Evolutionary conservation across 1,139 yeast genomes (phyloP).

Genomic region (Groenewaldozyma sp.): DNA sequence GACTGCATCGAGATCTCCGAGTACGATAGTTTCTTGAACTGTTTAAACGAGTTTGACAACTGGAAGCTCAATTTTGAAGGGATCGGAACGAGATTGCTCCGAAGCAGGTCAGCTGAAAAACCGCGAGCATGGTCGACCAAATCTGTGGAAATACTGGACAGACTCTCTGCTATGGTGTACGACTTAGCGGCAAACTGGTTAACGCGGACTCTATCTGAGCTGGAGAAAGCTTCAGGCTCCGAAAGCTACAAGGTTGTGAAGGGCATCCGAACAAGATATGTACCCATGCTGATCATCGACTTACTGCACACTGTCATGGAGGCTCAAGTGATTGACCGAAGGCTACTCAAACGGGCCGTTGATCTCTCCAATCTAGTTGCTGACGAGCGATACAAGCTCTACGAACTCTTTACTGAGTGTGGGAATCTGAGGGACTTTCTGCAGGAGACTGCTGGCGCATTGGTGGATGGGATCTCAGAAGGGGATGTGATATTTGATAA

Average conservation of each 20-base stretch:
- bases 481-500: slow-evolving; percentile 16
- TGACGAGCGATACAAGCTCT: slow-evolving; percentile 40
- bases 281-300: slow-evolving; percentile 65
- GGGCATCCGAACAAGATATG: slow-evolving; percentile 50
- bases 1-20: slow-evolving; percentile 45
- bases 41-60: slow-evolving; percentile 19
- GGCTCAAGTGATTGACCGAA: slow-evolving; percentile 26
- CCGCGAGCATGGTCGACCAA: slow-evolving; percentile 9
- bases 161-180: slow-evolving; percentile 12
- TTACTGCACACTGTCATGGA: slow-evolving; percentile 45
- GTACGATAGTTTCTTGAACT: slow-evolving; percentile 40
- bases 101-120: slow-evolving; percentile 4
- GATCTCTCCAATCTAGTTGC: slow-evolving; percentile 48
- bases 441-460: slow-evolving; percentile 46
- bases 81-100: neutral
- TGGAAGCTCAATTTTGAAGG: slow-evolving; percentile 17
- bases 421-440: slow-evolving; percentile 60
- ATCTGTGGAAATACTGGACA: slow-evolving; percentile 13
- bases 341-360: slow-evolving; percentile 44
- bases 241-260: slow-evolving; percentile 14
- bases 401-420: slow-evolving; percentile 47
- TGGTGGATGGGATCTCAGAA: slow-evolving; percentile 37
- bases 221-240: slow-evolving; percentile 5
- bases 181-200: slow-evolving; percentile 19
- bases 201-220: slow-evolving; percentile 6